Conservation (phyloP, 495 filamentous ascomycete species). For the Neurospora tetrasperma region DNA sequence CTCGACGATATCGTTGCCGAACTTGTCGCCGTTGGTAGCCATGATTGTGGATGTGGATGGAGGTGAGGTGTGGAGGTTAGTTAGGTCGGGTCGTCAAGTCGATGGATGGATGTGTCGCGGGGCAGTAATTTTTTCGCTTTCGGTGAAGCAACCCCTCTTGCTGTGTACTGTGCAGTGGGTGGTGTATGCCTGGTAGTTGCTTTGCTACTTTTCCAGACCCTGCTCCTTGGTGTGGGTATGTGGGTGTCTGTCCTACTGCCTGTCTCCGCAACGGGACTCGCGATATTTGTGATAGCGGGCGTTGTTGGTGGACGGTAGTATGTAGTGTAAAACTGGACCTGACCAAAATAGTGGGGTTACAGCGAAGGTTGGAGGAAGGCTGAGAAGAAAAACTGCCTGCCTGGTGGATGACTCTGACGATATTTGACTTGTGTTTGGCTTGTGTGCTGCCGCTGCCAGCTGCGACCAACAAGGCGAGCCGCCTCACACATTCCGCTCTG, state of each 20-base stretch:
- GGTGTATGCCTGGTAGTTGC: neutral
- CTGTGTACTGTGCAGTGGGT: neutral
- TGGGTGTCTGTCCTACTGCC: neutral
- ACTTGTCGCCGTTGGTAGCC: slow-evolving; percentile 38
- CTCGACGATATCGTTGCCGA: slow-evolving; percentile 36
- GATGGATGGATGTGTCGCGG: slow-evolving; percentile 8
- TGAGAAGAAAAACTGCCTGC: neutral
- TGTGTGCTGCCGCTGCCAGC: slow-evolving; percentile 15
- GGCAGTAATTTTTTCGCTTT: slow-evolving; percentile 15
- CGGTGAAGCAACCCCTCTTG: slow-evolving; percentile 9
- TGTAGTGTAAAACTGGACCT: neutral
- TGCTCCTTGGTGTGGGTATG: slow-evolving; percentile 1
- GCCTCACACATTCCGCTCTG: neutral
- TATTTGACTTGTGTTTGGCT: slow-evolving; percentile 15
- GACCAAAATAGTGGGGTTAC: neutral
- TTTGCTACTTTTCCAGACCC: neutral
- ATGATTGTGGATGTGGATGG: slow-evolving; percentile 19
- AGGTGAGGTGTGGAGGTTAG: neutral
- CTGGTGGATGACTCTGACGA: slow-evolving; percentile 11
- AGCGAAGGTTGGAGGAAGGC: neutral
- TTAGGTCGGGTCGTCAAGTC: neutral
- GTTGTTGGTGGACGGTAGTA: neutral
- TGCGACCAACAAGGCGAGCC: neutral
- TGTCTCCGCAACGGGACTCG: neutral
- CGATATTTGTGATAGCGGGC: neutral